phyloP scores from a whole-genome alignment of 768 basidiomycete genomes.

The Rhodocollybia butyracea region DNA sequence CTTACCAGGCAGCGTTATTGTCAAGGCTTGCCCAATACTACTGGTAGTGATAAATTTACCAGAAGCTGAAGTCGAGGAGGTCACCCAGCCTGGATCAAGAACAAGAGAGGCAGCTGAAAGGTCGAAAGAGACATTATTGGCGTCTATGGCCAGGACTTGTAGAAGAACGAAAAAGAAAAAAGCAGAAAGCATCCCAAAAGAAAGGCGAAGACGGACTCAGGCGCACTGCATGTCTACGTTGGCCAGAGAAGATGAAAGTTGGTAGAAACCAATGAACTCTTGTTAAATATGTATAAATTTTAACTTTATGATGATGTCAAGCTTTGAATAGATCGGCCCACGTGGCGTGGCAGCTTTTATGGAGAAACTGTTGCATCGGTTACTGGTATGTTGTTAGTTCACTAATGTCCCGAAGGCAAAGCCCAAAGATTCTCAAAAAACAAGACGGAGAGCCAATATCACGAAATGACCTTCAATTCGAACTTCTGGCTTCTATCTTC shows the following conservation, averaged over 20 bases:
- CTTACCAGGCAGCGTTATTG: slow-evolving; percentile 24
- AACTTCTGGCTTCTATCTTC: slow-evolving; percentile 78
- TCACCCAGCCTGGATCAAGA: slow-evolving; percentile 20
- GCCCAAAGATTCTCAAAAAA: slow-evolving; percentile 47
- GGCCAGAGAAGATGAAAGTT: slow-evolving; percentile 11
- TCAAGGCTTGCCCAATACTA: slow-evolving; percentile 15
- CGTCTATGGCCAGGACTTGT: slow-evolving; percentile 6
- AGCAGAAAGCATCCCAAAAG: background rate
- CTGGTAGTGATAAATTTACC: slow-evolving; percentile 14
- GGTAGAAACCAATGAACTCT: slow-evolving; percentile 1
- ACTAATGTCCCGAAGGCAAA: slow-evolving; percentile 34
- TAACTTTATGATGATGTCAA: slow-evolving; percentile 1
- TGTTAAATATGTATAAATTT: background rate
- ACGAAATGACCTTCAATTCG: slow-evolving; percentile 70
- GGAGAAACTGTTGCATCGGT: background rate
- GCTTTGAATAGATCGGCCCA: background rate
- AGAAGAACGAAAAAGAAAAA: background rate
- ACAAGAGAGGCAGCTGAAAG: slow-evolving; percentile 12
- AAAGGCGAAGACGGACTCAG: background rate
- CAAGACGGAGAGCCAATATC: slow-evolving; percentile 65
- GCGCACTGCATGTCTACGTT: slow-evolving; percentile 12
- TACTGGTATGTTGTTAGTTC: slow-evolving; percentile 6
- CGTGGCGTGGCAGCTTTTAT: background rate
- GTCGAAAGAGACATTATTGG: slow-evolving; percentile 14
- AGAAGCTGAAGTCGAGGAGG: background rate